Conservation (phyloP, 192 early-diverging fungal species). For the Podila epigama region DNA sequence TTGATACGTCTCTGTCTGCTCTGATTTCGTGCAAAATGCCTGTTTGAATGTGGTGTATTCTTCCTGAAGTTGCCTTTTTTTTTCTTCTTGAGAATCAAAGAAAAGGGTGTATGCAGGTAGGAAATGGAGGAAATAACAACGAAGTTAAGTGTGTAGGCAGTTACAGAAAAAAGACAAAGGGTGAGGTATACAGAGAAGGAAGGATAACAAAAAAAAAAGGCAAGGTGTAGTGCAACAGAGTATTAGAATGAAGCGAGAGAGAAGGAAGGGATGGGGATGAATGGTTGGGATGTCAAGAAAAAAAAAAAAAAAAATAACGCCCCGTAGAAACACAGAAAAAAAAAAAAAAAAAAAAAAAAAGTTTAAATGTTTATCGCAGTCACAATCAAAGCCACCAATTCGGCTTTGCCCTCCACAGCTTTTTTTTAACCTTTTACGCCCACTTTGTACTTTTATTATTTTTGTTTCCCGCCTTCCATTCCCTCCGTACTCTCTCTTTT, state of each 20-base stretch:
- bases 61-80: too few species aligned
- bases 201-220: too few species aligned
- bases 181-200: background rate
- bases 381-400: background rate
- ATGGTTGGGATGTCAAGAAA: too few species aligned
- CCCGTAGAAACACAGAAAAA: too few species aligned
- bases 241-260: background rate
- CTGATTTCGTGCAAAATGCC: background rate
- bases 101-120: background rate
- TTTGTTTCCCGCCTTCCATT: background rate
- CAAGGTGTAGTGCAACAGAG: too few species aligned
- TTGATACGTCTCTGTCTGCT: constrained; percentile 3
- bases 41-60: background rate
- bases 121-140: background rate
- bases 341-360: background rate
- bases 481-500: too few species aligned
- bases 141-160: background rate
- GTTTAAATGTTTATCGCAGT: background rate
- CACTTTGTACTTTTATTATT: background rate
- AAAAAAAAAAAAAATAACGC: too few species aligned
- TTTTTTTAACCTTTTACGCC: background rate
- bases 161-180: background rate
- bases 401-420: too few species aligned
- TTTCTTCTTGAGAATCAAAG: too few species aligned
- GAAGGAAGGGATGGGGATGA: background rate